Percentiles rank a stretch among this genome's conserved stretches.
These are phyloP conservation scores for Astrocystis sublimbata DNA, from an alignment of 495 filamentous ascomycete genomes.

Conservation along the genomic window DNA sequence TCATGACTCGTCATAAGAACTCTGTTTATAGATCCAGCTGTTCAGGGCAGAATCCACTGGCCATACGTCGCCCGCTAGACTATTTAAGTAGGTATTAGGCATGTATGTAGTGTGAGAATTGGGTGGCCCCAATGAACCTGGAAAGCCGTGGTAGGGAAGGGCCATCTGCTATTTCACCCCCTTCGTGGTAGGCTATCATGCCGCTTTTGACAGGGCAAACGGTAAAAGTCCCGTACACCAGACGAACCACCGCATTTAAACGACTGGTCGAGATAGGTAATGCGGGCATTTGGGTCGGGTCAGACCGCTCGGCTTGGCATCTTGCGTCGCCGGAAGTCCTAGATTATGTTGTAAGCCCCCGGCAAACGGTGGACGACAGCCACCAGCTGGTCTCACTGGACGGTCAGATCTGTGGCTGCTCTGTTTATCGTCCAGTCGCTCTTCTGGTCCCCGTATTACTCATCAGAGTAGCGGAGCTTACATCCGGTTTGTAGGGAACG, in stretches of 20 bases:
- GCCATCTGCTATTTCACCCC: too few relatives aligned
- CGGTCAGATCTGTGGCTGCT: background rate
- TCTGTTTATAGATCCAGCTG: background rate
- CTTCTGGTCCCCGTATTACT: background rate
- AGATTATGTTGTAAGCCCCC: background rate
- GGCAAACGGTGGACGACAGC: background rate
- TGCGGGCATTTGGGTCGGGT: background rate
- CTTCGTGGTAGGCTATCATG: too few relatives aligned
- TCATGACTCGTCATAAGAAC: background rate
- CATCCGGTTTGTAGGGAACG: background rate
- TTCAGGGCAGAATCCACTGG: too few relatives aligned
- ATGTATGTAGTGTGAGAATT: background rate
- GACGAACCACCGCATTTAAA: constrained; percentile 11
- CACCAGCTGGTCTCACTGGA: background rate
- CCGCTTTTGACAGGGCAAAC: too few relatives aligned
- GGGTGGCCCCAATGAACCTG: too few relatives aligned
- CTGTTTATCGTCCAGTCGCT: background rate
- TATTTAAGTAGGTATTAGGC: background rate
- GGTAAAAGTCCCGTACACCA: background rate
- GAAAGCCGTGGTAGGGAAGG: too few relatives aligned
- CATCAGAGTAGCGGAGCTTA: background rate
- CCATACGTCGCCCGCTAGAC: background rate
- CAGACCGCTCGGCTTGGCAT: constrained; percentile 7
- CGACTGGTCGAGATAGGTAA: constrained; percentile 8
- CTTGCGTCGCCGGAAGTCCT: background rate